These are phyloP conservation scores for Lentinula novae-zelandiae DNA, from an alignment of 1,284 basidiomycete genomes.

Conservation along the genomic window DNA sequence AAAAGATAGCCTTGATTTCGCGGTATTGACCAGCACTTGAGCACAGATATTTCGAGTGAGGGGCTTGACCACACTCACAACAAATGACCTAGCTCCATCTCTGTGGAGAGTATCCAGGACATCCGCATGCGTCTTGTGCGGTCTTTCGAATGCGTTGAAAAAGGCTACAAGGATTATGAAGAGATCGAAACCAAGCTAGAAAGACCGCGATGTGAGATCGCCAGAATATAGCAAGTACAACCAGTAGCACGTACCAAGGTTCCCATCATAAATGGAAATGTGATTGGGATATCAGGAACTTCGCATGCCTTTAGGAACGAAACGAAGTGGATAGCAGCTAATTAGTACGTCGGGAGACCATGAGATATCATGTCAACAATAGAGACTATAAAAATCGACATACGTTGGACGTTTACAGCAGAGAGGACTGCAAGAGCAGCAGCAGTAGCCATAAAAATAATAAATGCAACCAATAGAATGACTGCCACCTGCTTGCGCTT, in stretches of 20 bases:
- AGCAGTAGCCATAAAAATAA: neutral
- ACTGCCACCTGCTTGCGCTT: slow-evolving; percentile 1
- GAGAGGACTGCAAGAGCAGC: neutral
- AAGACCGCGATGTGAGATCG: neutral
- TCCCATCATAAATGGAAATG: slow-evolving; percentile 5
- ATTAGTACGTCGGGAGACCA: no score
- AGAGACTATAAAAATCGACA: neutral
- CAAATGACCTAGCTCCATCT: slow-evolving; percentile 9
- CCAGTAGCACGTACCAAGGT: slow-evolving; percentile 2
- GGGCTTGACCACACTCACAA: neutral
- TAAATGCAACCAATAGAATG: slow-evolving; percentile 5
- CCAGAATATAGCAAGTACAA: neutral
- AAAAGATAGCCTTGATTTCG: neutral
- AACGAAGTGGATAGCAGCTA: neutral
- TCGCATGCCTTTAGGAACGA: neutral
- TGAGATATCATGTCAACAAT: no score
- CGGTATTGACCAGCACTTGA: neutral
- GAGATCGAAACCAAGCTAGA: slow-evolving; percentile 5
- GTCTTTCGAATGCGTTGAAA: slow-evolving; percentile 9
- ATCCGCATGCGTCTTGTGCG: slow-evolving; percentile 7
- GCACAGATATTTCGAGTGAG: neutral
- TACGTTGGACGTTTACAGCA: slow-evolving; percentile 1
- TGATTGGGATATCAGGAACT: neutral
- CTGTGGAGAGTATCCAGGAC: slow-evolving; percentile 5
- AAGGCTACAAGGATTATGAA: slow-evolving; percentile 4